Evolutionary conservation across 371 early-diverging fungal species (phyloP), one percentile per base, ranked within the genome.

Genomic region (Entomophthora muscae): DNA sequence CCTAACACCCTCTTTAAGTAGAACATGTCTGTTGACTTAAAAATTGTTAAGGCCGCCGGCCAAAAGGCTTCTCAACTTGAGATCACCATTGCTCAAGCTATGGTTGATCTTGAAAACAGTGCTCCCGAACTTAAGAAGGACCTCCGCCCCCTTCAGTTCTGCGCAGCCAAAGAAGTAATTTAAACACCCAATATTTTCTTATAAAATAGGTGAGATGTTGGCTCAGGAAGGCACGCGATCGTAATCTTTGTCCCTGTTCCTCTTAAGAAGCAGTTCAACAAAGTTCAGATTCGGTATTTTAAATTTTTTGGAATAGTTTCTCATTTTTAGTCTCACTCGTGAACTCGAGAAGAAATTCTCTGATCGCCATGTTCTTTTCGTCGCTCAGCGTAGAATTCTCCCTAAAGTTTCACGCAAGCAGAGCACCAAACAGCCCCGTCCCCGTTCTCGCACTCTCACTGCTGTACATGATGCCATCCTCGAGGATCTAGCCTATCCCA

Each of bases 331-430:
- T 66, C 84, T 97, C 63, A 91, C 94, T 69, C 93, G 96, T 73
- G 98, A 97, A 81, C 83, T 97, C 67, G 98, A 97, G 83, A 97
- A 97, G 93, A 97, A 97, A 90, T 94, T 96, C 88, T 89, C 92
- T 69, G 97, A 96, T 79, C 88, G 94, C 69, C 95, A 96, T 78
- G 89, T 96, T 66, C 83, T 97, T 70, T 83, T 97, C 67, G 79
- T 95, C 75, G 96, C 95, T 67, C 89, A 92, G 78, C 91, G 98
- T 72, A 91, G 93, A 73, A 93, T 96, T 77, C 77, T 95, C 74
- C 78, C 84, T 72, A 90, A 88, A 83, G 95, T 93, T 65, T 80
- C 83, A 70, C 90, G 90, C 74, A 82, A 81, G 67, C 78, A 85
- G 68, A 87, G 90, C 73, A 83, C 82, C 70, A 88, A 85, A 79